A percentile compares a stretch with the other conserved stretches of the same genome.
These are phyloP conservation scores for Platanthera zijinensis DNA, from an alignment of 106 monocot genomes.

Conservation along the genomic window DNA sequence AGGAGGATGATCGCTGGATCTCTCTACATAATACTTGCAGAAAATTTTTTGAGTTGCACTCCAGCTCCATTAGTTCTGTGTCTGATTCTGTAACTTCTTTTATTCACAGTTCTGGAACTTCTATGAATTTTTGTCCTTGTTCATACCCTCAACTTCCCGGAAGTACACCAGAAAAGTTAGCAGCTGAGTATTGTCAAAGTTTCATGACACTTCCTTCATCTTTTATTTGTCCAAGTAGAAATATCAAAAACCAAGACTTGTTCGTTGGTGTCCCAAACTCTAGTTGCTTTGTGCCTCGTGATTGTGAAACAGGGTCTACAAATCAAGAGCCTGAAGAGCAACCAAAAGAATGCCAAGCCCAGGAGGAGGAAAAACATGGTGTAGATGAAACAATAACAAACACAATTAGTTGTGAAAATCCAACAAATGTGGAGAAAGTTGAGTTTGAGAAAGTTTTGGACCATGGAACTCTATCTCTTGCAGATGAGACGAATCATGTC, in stretches of 20 bases:
- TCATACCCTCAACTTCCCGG: neutral
- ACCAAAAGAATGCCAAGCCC: conserved; percentile 14
- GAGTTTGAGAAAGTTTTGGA: conserved; percentile 1
- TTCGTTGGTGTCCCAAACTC: conserved; percentile 20
- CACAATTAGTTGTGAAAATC: neutral
- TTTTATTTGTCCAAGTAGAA: conserved; percentile 18
- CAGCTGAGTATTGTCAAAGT: conserved; percentile 19
- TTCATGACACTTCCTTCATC: conserved; percentile 26
- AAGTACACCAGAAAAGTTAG: conserved; percentile 18
- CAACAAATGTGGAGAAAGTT: neutral
- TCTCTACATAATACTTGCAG: too few species aligned
- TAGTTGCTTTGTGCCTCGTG: conserved; percentile 4
- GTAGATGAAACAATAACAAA: neutral
- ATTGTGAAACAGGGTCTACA: conserved; percentile 7
- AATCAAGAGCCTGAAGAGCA: conserved; percentile 9
- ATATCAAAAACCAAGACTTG: conserved; percentile 4
- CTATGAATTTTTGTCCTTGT: conserved; percentile 5
- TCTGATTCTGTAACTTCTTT: conserved; percentile 7
- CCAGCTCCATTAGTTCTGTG: conserved; percentile 10
- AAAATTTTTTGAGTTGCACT: too few species aligned
- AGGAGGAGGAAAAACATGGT: conserved; percentile 9
- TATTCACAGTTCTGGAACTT: conserved; percentile 14
- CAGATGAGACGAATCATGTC: conserved; percentile 21
- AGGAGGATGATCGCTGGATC: too few species aligned
- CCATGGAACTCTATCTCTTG: conserved; percentile 8